Percentiles rank a stretch among this genome's conserved stretches.
Evolutionary conservation across 805 yeast species (phyloP).

Genomic region (Barnettozyma botsteinii): DNA sequence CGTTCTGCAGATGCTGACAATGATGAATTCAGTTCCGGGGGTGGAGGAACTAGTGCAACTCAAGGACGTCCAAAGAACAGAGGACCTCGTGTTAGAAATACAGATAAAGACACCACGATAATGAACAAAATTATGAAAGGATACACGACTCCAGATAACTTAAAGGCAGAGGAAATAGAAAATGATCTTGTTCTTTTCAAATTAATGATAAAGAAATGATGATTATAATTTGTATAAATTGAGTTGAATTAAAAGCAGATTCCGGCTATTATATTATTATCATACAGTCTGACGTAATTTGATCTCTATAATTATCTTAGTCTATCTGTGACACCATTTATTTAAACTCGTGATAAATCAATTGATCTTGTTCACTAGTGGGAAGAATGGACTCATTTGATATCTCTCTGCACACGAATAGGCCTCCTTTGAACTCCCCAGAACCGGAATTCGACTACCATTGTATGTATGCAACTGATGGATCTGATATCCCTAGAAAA

Average conservation of each 20-base stretch:
- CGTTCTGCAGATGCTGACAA: background rate
- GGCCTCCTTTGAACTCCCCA: conserved; percentile 12
- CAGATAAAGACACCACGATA: conserved; percentile 12
- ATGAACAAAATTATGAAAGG: conserved; percentile 24
- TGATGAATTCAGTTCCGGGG: conserved; percentile 1
- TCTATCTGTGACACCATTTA: background rate
- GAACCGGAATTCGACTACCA: conserved; percentile 2
- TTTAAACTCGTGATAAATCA: background rate
- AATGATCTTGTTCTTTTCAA: conserved; percentile 20
- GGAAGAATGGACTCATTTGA: conserved; percentile 3
- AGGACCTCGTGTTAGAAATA: conserved; percentile 6
- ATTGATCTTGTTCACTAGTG: background rate
- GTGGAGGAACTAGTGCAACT: background rate
- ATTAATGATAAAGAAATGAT: background rate
- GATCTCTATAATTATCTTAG: too few species aligned
- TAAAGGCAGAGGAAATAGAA: conserved; percentile 25
- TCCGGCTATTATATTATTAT: too few species aligned
- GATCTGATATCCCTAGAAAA: too few species aligned
- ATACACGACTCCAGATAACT: conserved; percentile 26
- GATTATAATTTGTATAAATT: background rate
- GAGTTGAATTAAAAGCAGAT: too few species aligned
- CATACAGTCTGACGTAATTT: too few species aligned
- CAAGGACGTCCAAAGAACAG: conserved; percentile 5
- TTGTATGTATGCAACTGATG: too few species aligned
- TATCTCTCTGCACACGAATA: conserved; percentile 8